Base-by-base conservation (phyloP, 345 rosid species). In the Eucalyptus melliodora region DNA sequence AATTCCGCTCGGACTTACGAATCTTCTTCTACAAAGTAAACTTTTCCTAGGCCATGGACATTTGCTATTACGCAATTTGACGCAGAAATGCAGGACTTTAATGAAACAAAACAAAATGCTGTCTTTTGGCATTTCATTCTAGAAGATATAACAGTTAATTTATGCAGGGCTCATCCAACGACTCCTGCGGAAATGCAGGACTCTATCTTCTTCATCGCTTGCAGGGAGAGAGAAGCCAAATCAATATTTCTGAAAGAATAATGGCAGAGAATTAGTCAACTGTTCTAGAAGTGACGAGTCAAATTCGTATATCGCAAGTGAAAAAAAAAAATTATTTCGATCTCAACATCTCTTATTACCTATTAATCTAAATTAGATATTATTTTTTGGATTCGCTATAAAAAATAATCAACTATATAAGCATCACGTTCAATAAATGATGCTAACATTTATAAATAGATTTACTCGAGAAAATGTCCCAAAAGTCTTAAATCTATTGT, bases 21-120 rank as follows among this genome's bases (percentile, higher is more conserved):
- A 0, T 69, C 4, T 50, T 50, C 53, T 50, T 34, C 14, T 17
- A 34, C 14, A 0, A 2, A 72, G 44, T 17, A 10, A 34, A 0
- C 0, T 17, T 72, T 72, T 72, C 9, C 7, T 9, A 17, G 13
- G 44, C 82, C 42, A 17, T 72, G 11, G 82, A 72, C 82, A 72
- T 72, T 67, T 31, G 26, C 82, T 7, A 72, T 72, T 72, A 72
- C 82, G 82, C 44, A 17, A 34, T 5, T n/a, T n/a, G 82, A 72
- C 0, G 26, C 7, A 34, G 82, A 17, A 34, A 34, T 72, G 40
- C 14, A 72, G 2, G 11, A 69, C 44, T 17, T 69, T 9, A 72
- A 34, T 34, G 82, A 34, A 72, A 21, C 82, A 72, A 34, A 16
- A 72, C 44, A 72, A 72, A n/a, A 34, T 67, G 24, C 82, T 34